These are phyloP conservation scores for Pseudocercospora pini-densiflorae DNA, from an alignment of 2,329 filamentous ascomycete species.

Conservation along the genomic window DNA sequence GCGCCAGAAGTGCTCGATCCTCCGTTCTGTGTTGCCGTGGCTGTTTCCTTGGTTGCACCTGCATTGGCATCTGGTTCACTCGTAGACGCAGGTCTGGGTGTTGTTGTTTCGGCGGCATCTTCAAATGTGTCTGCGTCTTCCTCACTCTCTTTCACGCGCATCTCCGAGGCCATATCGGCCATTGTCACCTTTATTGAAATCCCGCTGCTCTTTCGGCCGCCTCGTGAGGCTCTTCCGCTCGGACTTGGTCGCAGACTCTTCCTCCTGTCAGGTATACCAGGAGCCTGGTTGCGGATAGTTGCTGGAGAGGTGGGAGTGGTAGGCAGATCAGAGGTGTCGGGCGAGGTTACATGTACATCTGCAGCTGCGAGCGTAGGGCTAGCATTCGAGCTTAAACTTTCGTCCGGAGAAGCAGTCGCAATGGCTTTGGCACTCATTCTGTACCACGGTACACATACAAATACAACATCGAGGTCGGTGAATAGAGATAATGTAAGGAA, in stretches of 20 bases:
- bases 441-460: not conserved
- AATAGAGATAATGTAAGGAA: not conserved
- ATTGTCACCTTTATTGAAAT: slow-evolving; percentile 24
- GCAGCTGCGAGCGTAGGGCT: not conserved
- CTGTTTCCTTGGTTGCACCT: slow-evolving; percentile 26
- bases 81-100: slow-evolving; percentile 14
- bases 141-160: slow-evolving; percentile 34
- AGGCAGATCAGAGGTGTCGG: not conserved
- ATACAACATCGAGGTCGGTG: not conserved
- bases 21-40: slow-evolving; percentile 4
- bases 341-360: not conserved
- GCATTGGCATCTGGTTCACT: slow-evolving; percentile 14
- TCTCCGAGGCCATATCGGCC: slow-evolving; percentile 34
- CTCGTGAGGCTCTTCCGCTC: slow-evolving; percentile 16
- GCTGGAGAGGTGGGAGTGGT: slow-evolving; percentile 7
- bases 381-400: not conserved
- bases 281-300: slow-evolving; percentile 33
- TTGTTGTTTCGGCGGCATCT: slow-evolving; percentile 61
- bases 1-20: slow-evolving; percentile 3
- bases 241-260: slow-evolving; percentile 28
- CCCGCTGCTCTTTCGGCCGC: slow-evolving; percentile 26
- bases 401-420: not conserved
- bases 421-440: slow-evolving; percentile 4
- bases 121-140: slow-evolving; percentile 64
- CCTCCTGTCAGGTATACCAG: slow-evolving; percentile 36